A percentile compares a stretch with the other conserved stretches of the same genome.
phyloP scores from a whole-genome alignment of 2,329 filamentous ascomycete species.

The Talaromyces pinophilus region DNA sequence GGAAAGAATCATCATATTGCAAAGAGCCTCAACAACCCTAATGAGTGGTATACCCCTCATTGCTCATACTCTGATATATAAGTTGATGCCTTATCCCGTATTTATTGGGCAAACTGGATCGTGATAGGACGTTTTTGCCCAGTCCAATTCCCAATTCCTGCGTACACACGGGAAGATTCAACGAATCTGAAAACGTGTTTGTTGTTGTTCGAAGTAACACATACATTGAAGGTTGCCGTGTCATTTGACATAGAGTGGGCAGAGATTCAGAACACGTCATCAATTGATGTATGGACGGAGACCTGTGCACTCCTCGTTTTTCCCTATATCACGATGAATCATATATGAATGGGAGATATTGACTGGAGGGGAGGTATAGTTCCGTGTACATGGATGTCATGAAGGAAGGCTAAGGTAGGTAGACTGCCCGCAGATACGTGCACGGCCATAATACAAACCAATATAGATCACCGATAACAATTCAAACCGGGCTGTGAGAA shows the following conservation, averaged over 20 bases:
- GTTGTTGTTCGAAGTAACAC: background rate
- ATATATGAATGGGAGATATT: background rate
- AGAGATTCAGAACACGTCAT: background rate
- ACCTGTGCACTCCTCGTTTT: background rate
- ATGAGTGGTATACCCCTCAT: background rate
- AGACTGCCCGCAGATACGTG: background rate
- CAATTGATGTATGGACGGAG: background rate
- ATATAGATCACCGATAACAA: background rate
- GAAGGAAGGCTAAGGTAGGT: background rate
- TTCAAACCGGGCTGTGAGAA: background rate
- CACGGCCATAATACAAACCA: background rate
- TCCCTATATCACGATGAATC: background rate
- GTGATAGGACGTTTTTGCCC: background rate
- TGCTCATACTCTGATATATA: background rate
- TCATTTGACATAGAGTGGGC: background rate
- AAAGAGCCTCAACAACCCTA: background rate
- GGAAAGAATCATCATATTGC: background rate
- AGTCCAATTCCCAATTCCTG: background rate
- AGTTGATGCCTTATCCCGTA: background rate
- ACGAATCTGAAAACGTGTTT: background rate
- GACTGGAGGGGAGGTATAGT: background rate
- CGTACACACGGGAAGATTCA: background rate
- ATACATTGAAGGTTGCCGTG: background rate
- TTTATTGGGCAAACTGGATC: background rate
- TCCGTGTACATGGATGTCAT: background rate